A percentile compares a stretch with the other conserved stretches of the same genome.
phyloP scores from a whole-genome alignment of 805 yeast species.

The Wickerhamomyces queroliae region DNA sequence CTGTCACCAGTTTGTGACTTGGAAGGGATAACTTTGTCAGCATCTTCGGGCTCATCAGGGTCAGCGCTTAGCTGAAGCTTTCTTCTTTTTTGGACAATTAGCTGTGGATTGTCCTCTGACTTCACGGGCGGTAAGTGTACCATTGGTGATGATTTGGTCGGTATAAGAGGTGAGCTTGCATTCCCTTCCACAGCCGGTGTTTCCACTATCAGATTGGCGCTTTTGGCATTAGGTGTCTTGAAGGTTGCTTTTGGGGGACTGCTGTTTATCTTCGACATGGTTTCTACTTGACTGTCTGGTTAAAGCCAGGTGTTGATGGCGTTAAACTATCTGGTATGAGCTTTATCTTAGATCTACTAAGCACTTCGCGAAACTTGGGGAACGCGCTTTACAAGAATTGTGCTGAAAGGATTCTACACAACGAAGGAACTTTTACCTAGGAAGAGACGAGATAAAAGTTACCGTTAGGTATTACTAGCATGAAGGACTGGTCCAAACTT shows the following conservation, averaged over 20 bases:
- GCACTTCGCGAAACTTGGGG: too few species aligned
- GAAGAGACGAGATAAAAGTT: too few species aligned
- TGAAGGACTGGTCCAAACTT: too few species aligned
- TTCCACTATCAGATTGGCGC: background rate
- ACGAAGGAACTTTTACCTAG: too few species aligned
- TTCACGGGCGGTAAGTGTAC: background rate
- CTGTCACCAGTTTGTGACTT: slow-evolving; percentile 2
- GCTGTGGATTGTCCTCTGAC: background rate
- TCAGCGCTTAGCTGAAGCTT: slow-evolving; percentile 2
- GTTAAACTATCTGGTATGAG: background rate
- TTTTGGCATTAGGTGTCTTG: background rate
- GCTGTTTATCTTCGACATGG: background rate
- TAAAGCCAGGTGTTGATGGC: too few species aligned
- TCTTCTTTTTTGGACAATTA: slow-evolving; percentile 2
- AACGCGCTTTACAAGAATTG: too few species aligned
- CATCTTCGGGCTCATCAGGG: background rate
- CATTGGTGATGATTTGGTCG: background rate
- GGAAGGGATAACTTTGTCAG: slow-evolving; percentile 1
- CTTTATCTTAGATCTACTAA: too few species aligned
- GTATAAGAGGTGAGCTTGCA: slow-evolving; percentile 1
- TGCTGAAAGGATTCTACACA: too few species aligned
- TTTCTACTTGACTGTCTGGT: too few species aligned
- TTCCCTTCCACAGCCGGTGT: background rate
- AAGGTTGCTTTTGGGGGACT: background rate
- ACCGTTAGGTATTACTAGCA: too few species aligned